phyloP scores from a whole-genome alignment of 2,329 filamentous ascomycete genomes.

The Cercospora nicotianae region DNA sequence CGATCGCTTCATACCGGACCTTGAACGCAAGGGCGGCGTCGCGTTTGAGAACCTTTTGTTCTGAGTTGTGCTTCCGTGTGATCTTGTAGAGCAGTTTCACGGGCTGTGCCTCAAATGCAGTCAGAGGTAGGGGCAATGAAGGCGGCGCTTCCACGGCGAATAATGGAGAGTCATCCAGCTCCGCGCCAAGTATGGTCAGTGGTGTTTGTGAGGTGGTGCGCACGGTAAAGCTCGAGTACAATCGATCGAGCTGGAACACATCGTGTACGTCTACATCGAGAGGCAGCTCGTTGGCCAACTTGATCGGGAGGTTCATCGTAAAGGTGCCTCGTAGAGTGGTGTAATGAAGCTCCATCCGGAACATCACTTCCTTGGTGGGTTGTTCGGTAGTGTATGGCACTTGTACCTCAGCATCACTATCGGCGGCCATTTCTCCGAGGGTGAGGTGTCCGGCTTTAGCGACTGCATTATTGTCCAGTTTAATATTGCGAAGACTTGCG shows the following conservation, averaged over 20 bases:
- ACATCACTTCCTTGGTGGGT: slow-evolving; percentile 66
- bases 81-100: slow-evolving; percentile 81
- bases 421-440: slow-evolving; percentile 31
- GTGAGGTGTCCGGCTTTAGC: slow-evolving; percentile 26
- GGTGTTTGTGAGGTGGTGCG: slow-evolving; percentile 76
- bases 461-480: slow-evolving; percentile 1
- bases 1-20: slow-evolving; percentile 73
- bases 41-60: slow-evolving; percentile 30
- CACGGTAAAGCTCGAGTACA: slow-evolving; percentile 90
- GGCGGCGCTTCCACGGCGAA: slow-evolving; percentile 64
- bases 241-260: slow-evolving; percentile 76
- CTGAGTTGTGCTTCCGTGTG: slow-evolving; percentile 51
- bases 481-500: slow-evolving; percentile 35
- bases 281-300: slow-evolving; percentile 71
- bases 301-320: slow-evolving; percentile 59
- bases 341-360: slow-evolving; percentile 60
- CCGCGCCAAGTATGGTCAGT: slow-evolving; percentile 69
- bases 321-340: slow-evolving; percentile 30
- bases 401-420: slow-evolving; percentile 57
- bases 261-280: slow-evolving; percentile 97
- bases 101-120: slow-evolving; percentile 78
- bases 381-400: slow-evolving; percentile 85
- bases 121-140: slow-evolving; percentile 47
- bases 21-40: slow-evolving; percentile 61
- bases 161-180: slow-evolving; percentile 67